phyloP scores from a whole-genome alignment of 208 protist genomes.

The Lotmaria passim region DNA sequence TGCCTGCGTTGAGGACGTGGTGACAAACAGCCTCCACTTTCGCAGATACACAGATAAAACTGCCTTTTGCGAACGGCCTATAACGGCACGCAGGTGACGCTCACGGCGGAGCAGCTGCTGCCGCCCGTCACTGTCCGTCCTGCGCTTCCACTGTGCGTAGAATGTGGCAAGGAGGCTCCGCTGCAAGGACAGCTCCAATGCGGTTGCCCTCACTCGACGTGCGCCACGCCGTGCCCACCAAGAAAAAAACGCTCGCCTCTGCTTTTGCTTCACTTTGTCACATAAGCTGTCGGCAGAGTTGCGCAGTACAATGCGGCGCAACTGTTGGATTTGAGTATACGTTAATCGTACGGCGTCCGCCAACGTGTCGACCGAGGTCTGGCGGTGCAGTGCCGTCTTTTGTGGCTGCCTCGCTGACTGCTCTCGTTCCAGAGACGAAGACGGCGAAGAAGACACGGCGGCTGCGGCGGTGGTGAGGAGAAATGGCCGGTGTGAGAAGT shows the following conservation, averaged over 20 bases:
- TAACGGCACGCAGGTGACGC: conserved; percentile 18
- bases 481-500: conserved; percentile 5
- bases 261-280: not conserved
- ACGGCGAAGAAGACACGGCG: not conserved
- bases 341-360: not conserved
- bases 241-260: not conserved
- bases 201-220: conserved; percentile 1
- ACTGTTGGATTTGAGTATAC: not conserved
- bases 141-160: conserved; percentile 11
- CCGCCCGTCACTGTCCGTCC: not conserved
- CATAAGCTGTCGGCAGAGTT: not conserved
- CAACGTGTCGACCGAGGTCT: not conserved
- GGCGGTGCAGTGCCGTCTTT: not conserved
- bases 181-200: not conserved
- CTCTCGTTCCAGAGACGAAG: not conserved
- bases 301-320: not conserved
- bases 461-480: too few species aligned
- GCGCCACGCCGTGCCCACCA: not conserved
- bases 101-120: conserved; percentile 5
- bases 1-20: not conserved
- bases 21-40: conserved; percentile 3
- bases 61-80: not conserved
- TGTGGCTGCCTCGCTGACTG: not conserved
- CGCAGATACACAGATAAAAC: conserved; percentile 12
- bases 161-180: not conserved